phyloP scores from a whole-genome alignment of 306 rosid genomes.

The Amphicarpaea edgeworthii region DNA sequence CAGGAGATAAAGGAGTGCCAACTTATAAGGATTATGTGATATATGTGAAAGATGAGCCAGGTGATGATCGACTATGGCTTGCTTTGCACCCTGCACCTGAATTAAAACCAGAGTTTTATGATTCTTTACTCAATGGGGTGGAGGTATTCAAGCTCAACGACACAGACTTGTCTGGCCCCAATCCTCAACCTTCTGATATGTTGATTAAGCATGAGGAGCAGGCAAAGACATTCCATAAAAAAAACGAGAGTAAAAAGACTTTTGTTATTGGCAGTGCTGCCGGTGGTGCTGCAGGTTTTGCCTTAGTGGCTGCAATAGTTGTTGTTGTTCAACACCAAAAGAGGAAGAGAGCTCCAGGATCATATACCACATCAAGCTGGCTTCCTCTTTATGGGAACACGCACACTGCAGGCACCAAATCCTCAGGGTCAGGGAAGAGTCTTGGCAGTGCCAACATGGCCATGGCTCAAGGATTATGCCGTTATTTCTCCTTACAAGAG shows the following conservation, averaged over 20 bases:
- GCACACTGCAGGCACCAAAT: constrained; percentile 33
- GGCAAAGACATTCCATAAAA: constrained; percentile 4
- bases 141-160: constrained; percentile 63
- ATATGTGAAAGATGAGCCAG: constrained; percentile 20
- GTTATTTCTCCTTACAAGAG: constrained; percentile 58
- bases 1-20: constrained; percentile 48
- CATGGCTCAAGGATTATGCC: constrained; percentile 61
- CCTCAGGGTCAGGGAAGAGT: constrained; percentile 55
- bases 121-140: constrained; percentile 57
- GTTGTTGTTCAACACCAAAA: constrained; percentile 26
- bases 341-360: constrained; percentile 41
- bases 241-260: neutral
- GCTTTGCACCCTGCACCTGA: constrained; percentile 51
- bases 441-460: constrained; percentile 42
- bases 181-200: constrained; percentile 60
- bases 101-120: constrained; percentile 49
- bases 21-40: constrained; percentile 53
- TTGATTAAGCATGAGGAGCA: constrained; percentile 28
- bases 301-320: constrained; percentile 53
- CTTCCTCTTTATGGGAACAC: constrained; percentile 54
- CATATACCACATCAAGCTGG: constrained; percentile 52
- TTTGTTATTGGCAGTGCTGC: constrained; percentile 53
- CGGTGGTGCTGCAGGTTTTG: constrained; percentile 60
- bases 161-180: constrained; percentile 59
- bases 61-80: constrained; percentile 50